Conservation (phyloP, 163 green algal genomes). For the Scenedesmus sp. region DNA sequence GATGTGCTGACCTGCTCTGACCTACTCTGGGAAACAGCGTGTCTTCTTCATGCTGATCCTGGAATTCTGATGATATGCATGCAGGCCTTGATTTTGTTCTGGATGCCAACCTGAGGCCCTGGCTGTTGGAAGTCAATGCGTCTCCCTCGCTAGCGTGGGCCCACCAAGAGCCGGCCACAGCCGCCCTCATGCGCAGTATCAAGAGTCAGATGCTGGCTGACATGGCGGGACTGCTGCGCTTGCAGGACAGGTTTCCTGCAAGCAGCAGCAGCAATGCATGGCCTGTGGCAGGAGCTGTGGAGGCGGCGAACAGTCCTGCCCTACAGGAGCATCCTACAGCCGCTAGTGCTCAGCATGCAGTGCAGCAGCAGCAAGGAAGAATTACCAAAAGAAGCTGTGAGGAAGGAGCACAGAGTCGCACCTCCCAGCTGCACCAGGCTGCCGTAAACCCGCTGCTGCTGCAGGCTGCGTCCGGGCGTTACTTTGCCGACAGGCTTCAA, state of each 20-base stretch:
- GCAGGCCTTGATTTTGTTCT: constrained; percentile 77
- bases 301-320: background rate
- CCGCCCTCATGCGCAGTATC: constrained; percentile 35
- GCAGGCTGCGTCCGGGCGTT: constrained; percentile 5
- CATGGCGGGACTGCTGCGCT: constrained; percentile 46
- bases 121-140: constrained; percentile 81
- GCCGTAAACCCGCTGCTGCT: background rate
- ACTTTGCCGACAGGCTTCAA: constrained; percentile 15
- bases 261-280: background rate
- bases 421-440: background rate
- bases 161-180: constrained; percentile 9
- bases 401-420: background rate
- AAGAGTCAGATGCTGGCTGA: constrained; percentile 61
- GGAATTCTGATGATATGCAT: constrained; percentile 63
- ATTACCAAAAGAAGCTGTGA: background rate
- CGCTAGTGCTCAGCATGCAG: background rate
- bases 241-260: constrained; percentile 42
- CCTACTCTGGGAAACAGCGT: background rate
- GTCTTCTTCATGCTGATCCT: constrained; percentile 47
- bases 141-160: constrained; percentile 65
- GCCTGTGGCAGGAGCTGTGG: background rate
- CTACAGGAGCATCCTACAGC: background rate
- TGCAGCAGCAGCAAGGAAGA: background rate
- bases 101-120: constrained; percentile 63
- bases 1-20: no score